Conservation (phyloP, 139 green algal species). For the Zygnema circumcarinatum region DNA sequence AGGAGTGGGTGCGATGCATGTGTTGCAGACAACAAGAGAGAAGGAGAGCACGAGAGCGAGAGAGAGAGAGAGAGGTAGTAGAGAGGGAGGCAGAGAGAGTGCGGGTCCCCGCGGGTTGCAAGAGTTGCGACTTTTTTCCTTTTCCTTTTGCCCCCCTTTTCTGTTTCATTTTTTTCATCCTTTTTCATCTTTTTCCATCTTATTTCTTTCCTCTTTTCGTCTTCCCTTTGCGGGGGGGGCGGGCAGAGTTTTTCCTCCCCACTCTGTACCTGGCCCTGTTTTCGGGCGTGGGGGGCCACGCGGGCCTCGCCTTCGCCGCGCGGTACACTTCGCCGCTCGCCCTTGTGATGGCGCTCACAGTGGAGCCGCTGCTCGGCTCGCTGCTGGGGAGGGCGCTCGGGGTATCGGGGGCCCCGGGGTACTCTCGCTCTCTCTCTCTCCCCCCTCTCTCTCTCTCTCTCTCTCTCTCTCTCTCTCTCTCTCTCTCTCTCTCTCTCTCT, state of each 20-base stretch:
- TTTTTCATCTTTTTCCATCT: too few relatives aligned
- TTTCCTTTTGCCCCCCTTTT: too few relatives aligned
- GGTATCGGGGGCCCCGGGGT: constrained; percentile 50
- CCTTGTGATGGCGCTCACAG: constrained; percentile 76
- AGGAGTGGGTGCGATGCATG: too few relatives aligned
- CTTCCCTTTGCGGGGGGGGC: too few relatives aligned
- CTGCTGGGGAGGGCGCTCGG: constrained; percentile 75
- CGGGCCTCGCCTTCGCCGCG: constrained; percentile 51
- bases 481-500: not conserved
- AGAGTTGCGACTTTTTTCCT: too few relatives aligned
- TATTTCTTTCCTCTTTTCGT: too few relatives aligned
- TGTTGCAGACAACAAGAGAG: too few relatives aligned
- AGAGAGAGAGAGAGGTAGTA: too few relatives aligned
- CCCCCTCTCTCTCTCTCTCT: not conserved
- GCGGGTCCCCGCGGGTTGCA: too few relatives aligned
- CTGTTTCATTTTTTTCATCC: too few relatives aligned
- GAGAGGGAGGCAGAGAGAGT: too few relatives aligned
- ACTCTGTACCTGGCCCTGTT: constrained; percentile 32
- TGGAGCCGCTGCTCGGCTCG: constrained; percentile 80
- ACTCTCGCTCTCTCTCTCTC: not conserved
- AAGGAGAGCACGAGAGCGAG: too few relatives aligned
- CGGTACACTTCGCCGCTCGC: constrained; percentile 70
- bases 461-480: not conserved
- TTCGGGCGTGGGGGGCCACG: constrained; percentile 35
- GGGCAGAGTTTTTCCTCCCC: constrained; percentile 10